Conservation (phyloP, 441 rosid genomes). For the Iberis amara region DNA sequence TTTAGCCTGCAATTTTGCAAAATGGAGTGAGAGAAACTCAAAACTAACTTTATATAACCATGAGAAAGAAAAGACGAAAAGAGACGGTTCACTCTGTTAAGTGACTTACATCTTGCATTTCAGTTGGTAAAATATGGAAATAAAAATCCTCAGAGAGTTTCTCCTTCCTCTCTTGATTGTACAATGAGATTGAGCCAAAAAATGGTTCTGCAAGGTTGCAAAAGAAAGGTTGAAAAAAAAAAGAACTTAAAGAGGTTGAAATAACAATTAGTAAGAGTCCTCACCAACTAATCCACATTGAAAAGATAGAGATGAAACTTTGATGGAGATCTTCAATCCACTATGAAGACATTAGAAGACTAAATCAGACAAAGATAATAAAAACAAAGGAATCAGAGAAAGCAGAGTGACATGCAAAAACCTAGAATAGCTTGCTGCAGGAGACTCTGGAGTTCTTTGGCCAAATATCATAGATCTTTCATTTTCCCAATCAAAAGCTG, state of each 20-base stretch:
- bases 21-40: conserved; percentile 1
- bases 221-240: conserved; percentile 28
- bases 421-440: conserved; percentile 62
- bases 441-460: conserved; percentile 84
- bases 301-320: conserved; percentile 77
- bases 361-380: conserved; percentile 14
- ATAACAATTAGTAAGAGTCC: conserved; percentile 23
- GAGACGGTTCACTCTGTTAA: conserved; percentile 12
- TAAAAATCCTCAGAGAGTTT: conserved; percentile 89
- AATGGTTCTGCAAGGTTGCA: conserved; percentile 73
- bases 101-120: conserved; percentile 73
- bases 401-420: conserved; percentile 24
- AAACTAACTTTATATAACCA: conserved; percentile 7
- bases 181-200: conserved; percentile 83
- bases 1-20: conserved; percentile 48
- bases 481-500: conserved; percentile 98
- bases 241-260: conserved; percentile 1
- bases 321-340: conserved; percentile 89
- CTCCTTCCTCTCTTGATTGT: conserved; percentile 94
- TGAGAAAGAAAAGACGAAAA: conserved; percentile 17
- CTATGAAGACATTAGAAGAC: conserved; percentile 34
- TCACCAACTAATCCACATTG: conserved; percentile 90
- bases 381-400: not conserved
- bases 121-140: conserved; percentile 68
- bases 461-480: conserved; percentile 92